Base-by-base conservation (phyloP, 2,329 filamentous ascomycete species). In the Davidsoniella eucalypti region DNA sequence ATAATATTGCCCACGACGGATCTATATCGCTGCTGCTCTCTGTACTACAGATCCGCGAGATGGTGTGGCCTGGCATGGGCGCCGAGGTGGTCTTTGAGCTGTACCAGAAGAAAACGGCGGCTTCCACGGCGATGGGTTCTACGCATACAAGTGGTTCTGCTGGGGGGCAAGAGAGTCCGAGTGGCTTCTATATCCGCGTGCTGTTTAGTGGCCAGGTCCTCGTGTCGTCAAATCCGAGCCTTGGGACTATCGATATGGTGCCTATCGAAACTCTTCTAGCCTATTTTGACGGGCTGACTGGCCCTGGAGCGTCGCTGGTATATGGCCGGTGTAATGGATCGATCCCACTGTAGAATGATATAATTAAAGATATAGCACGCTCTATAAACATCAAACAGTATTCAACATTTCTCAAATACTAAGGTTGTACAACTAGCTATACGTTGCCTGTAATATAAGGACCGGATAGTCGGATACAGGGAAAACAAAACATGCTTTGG, bases 41-140 rank as follows among this genome's bases (percentile, higher is more conserved):
- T 2, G 71, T 88, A 14, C 60, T 92, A 58, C 84, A 90, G 64
- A 59, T 83, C 1, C 79, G 86, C 18, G 62, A 69, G 48, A 90
- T 90, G 84, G 78, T 87, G 1, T 90, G 84, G 84, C 84, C 84
- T 0, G 84, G 84, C 0, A 87, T 90, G 84, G 84, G 84, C 0
- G 70, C 76, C 8, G 84, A 90, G 64, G 69, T 90, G 0, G 75
- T 87, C 0, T 87, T 88, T 60, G 84, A 90, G 65, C 60, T 88
- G 26, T 87, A 79, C 58, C 29, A 12, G 8, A 67, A 63, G 57
- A 69, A 67, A 57, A 46, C 29, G 14, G 25, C 6, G 10, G 25
- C 44, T 46, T n/a, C 26, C 50, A 56, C 16, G 18, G 16, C 7
- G 14, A 25, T 43, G 37, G 55, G 33, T 14, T 44, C 21, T 25